Percentiles rank a stretch among this genome's conserved stretches.
phyloP scores from a whole-genome alignment of 495 filamentous ascomycete species.

The Aspergillus asperescens region DNA sequence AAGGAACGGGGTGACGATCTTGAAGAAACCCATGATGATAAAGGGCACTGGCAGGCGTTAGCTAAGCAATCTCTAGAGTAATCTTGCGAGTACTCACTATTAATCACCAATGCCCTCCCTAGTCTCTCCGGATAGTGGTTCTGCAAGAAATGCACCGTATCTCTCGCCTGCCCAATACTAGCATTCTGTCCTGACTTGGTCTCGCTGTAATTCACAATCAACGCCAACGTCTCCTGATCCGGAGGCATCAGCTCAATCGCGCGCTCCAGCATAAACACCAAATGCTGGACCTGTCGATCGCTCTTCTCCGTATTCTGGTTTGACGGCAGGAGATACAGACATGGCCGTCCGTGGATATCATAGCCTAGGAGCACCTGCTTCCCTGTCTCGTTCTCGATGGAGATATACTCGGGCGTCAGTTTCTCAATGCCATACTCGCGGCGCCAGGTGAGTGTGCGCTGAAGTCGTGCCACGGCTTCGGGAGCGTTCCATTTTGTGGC shows the following conservation, averaged over 20 bases:
- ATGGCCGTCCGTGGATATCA: constrained; percentile 76
- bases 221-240: constrained; percentile 74
- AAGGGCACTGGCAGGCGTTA: constrained; percentile 62
- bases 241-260: constrained; percentile 82
- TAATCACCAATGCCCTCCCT: constrained; percentile 81
- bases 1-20: constrained; percentile 91
- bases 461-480: constrained; percentile 71
- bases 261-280: constrained; percentile 92
- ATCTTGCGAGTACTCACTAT: constrained; percentile 54
- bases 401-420: constrained; percentile 77
- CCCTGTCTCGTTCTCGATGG: constrained; percentile 87
- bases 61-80: not conserved
- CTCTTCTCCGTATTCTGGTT: constrained; percentile 87
- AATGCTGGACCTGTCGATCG: constrained; percentile 86
- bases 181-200: constrained; percentile 71
- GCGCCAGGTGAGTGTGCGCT: constrained; percentile 78
- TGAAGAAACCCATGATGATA: constrained; percentile 86
- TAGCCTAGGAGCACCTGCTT: constrained; percentile 88
- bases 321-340: constrained; percentile 81
- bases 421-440: constrained; percentile 75
- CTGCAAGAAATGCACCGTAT: constrained; percentile 82
- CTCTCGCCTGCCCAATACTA: constrained; percentile 65
- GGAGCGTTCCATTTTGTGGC: constrained; percentile 83
- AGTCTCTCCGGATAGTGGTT: constrained; percentile 91
- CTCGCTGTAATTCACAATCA: constrained; percentile 86